phyloP scores from a whole-genome alignment of 1,284 basidiomycete genomes.

The Ustilago esculenta region DNA sequence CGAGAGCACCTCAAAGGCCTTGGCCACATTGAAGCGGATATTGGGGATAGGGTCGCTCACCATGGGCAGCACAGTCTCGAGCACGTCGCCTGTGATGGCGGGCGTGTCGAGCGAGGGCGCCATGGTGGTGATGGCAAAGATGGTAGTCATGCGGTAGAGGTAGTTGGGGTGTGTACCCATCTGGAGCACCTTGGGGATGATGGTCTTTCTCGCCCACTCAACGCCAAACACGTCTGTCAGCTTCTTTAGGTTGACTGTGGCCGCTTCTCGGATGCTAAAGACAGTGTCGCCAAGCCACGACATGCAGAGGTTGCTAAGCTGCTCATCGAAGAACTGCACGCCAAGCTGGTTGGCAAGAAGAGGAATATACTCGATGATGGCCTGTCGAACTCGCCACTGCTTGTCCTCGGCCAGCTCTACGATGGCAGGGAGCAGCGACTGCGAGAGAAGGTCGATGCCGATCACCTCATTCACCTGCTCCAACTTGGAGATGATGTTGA shows the following conservation, averaged over 20 bases:
- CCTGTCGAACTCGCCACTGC: slow-evolving; percentile 99
- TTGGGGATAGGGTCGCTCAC: slow-evolving; percentile 95
- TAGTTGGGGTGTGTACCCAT: slow-evolving; percentile 99
- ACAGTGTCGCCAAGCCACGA: slow-evolving; percentile 99
- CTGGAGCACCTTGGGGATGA: slow-evolving; percentile 95
- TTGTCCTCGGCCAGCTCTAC: slow-evolving; percentile 99
- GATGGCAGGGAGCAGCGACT: slow-evolving; percentile 95
- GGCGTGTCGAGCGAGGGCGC: slow-evolving; percentile 88
- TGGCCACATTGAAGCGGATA: slow-evolving; percentile 98
- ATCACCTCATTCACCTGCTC: slow-evolving; percentile 97
- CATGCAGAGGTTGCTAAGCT: slow-evolving; percentile 96
- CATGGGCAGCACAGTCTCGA: slow-evolving; percentile 84
- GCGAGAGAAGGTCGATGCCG: slow-evolving; percentile 93
- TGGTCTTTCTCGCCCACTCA: slow-evolving; percentile 92
- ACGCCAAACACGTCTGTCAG: slow-evolving; percentile 98
- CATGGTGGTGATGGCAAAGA: slow-evolving; percentile 97
- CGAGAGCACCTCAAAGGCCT: slow-evolving; percentile 79
- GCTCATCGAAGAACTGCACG: slow-evolving; percentile 96
- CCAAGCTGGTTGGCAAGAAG: slow-evolving; percentile 96
- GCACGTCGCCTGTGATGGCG: slow-evolving; percentile 85
- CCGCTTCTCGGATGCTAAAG: slow-evolving; percentile 96
- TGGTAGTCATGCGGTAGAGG: slow-evolving; percentile 97
- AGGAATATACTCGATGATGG: slow-evolving; percentile 99
- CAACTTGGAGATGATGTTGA: slow-evolving; percentile 98
- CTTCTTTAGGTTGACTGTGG: slow-evolving; percentile 95